Percentiles rank a stretch among this genome's conserved stretches.
These are phyloP conservation scores for Dryas drummondii DNA, from an alignment of 306 rosid genomes.

Conservation along the genomic window DNA sequence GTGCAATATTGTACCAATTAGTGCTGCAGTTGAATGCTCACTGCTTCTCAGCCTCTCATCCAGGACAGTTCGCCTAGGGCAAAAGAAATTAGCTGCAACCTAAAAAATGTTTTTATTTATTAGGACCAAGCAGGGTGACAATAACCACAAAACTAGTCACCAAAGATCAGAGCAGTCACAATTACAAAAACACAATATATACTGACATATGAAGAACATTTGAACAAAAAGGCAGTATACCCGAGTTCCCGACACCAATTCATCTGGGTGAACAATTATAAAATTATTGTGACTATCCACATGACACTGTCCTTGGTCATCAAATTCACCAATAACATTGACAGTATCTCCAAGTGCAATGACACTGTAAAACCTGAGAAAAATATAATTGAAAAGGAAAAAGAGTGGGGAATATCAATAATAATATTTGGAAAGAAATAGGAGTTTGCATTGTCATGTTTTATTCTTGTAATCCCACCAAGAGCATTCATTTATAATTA, in stretches of 20 bases:
- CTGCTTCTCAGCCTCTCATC: slow-evolving; percentile 80
- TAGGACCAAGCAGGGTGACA: slow-evolving; percentile 22
- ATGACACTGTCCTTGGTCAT: slow-evolving; percentile 64
- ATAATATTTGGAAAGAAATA: background rate
- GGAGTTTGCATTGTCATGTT: background rate
- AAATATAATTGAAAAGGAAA: background rate
- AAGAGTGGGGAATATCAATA: background rate
- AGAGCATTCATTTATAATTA: background rate
- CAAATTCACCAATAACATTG: slow-evolving; percentile 77
- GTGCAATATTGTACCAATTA: slow-evolving; percentile 86
- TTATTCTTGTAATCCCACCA: background rate
- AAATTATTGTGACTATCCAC: slow-evolving; percentile 63
- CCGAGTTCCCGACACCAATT: slow-evolving; percentile 84
- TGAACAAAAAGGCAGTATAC: slow-evolving; percentile 44
- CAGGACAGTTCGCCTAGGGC: slow-evolving; percentile 83
- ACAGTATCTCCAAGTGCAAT: slow-evolving; percentile 90
- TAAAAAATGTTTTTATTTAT: slow-evolving; percentile 32
- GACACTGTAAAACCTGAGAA: slow-evolving; percentile 65
- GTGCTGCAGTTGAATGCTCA: slow-evolving; percentile 74
- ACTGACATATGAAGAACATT: slow-evolving; percentile 15
- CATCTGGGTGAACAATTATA: slow-evolving; percentile 79
- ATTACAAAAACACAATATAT: background rate
- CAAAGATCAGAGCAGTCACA: background rate
- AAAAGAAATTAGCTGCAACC: slow-evolving; percentile 81
- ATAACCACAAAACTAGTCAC: background rate